Evolutionary conservation across 1,284 basidiomycete species (phyloP).

Genomic region (Ceraceosorus bombacis): DNA sequence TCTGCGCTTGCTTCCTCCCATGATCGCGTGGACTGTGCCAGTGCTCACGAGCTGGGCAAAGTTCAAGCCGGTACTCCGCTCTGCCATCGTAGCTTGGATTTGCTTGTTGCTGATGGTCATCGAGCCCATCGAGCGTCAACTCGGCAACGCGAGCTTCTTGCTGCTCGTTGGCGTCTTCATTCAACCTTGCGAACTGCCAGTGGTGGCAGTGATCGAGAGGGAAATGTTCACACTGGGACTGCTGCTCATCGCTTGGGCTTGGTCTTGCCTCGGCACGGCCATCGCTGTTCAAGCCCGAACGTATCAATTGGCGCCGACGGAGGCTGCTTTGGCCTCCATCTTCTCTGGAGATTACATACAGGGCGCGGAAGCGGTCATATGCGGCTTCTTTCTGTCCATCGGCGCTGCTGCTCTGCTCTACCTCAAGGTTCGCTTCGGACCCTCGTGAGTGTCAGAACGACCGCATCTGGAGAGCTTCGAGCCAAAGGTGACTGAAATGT

Average conservation of each 20-base stretch:
- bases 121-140: constrained; percentile 51
- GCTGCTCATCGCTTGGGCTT: constrained; percentile 59
- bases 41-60: constrained; percentile 30
- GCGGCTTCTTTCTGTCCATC: constrained; percentile 62
- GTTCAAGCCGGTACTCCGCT: constrained; percentile 60
- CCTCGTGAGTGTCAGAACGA: constrained; percentile 48
- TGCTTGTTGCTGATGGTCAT: constrained; percentile 62
- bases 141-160: constrained; percentile 65
- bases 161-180: constrained; percentile 62
- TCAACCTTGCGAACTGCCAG: constrained; percentile 63
- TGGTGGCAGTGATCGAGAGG: constrained; percentile 62
- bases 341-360: constrained; percentile 24
- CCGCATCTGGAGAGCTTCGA: no score
- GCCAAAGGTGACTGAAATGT: no score
- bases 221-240: constrained; percentile 60
- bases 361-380: constrained; percentile 57
- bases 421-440: constrained; percentile 59
- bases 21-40: constrained; percentile 22
- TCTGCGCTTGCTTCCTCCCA: constrained; percentile 10
- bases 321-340: constrained; percentile 37
- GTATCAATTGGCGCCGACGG: constrained; percentile 51
- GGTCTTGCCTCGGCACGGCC: constrained; percentile 62
- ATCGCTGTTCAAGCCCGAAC: constrained; percentile 59
- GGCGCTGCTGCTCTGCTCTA: constrained; percentile 61
- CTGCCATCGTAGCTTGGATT: constrained; percentile 61